Evolutionary conservation across 2,329 filamentous ascomycete genomes (phyloP), one percentile per base, ranked within the genome.

Genomic region (Lecanicillium sp.): DNA sequence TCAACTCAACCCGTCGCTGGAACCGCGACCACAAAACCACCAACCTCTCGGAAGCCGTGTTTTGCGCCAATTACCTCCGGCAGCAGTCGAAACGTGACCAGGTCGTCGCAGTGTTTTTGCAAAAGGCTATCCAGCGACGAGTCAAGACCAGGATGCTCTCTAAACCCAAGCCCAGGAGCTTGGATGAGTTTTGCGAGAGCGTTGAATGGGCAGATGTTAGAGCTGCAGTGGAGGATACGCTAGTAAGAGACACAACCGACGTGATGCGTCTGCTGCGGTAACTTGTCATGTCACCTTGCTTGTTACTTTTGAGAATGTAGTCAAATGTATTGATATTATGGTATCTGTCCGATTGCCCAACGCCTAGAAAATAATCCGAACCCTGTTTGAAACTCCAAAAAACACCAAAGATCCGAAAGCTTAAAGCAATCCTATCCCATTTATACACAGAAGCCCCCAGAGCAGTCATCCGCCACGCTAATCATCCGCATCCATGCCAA

Each of bases 401-500:
- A 25, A 25, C 22, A 25, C 22, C 22, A 30, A 13, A 30, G 11
- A 30, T 14, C 29, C 29, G 16, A 30, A 30, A 12, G 27, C 27
- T 15, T 14, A 30, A 5, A 12, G 11, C 5, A 14, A 30, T 5
- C 29, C 12, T 12, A 13, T 30, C 11, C 29, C 5, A 30, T n/a
- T 25, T 25, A 25, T 25, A 25, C 22, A 29, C 16, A n/a, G 25
- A 30, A 18, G 35, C 9, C 9, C 9, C 9, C 15, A 18, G 33
- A 19, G n/a, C 27, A 29, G 19, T 19, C n/a, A n/a, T n/a, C n/a
- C n/a, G n/a, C 8, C 11, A 5, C 20, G 31, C 36, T 50, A 60
- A 36, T 62, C 59, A 35, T 64, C 60, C 17, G 51, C 51, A 38
- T 64, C 60, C 17, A 63, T 60, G 35, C 61, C 62, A 19, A 68